Base-by-base conservation (phyloP, 805 yeast species). In the Tetrapisispora fleetii region DNA sequence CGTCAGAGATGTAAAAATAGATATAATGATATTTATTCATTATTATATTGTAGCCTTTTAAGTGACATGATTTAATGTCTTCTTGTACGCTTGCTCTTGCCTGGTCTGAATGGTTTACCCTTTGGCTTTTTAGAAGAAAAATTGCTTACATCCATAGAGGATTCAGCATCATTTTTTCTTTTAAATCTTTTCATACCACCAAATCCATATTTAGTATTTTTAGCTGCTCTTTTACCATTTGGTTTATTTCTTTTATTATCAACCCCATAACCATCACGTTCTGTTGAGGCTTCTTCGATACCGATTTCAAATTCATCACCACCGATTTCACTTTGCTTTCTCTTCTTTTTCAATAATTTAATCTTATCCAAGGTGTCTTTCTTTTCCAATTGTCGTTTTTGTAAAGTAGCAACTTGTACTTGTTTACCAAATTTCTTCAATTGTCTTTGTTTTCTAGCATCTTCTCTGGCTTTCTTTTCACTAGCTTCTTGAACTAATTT, bases 361-460 rank as follows among this genome's bases (percentile, higher is more conserved):
- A 91, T 87, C 72, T 84, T 85, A 22, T 90, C 96, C 56, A 91
- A 69, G 19, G 96, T 81, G 22, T 88, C 96, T 63, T 79, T 80
- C 83, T 91, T 91, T 59, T 89, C 93, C 73, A 85, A 83, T 65
- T 87, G 95, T 71, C 98, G 84, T 59, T 85, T 87, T 71, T 90
- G 96, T 62, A 90, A 75, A 40, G 95, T 89, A 55, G 87, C 95
- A 59, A 85, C 79, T 74, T 90, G 96, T 32, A 90, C 97, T 73
- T 91, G 95, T 71, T 91, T 91, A 70, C 98, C 98, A 58, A 88
- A 91, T 74, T 91, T 91, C 83, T 91, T 91, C 66, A 91, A 78
- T 54, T 85, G 83, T 70, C 99, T 81, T 74, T 91, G 98, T 68
- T 84, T 84, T 73, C 86, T 85, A 30, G 97, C 95, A 47, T 89